Evolutionary conservation across 139 green algal genomes (phyloP).

Genomic region (Chloropicon primus): DNA sequence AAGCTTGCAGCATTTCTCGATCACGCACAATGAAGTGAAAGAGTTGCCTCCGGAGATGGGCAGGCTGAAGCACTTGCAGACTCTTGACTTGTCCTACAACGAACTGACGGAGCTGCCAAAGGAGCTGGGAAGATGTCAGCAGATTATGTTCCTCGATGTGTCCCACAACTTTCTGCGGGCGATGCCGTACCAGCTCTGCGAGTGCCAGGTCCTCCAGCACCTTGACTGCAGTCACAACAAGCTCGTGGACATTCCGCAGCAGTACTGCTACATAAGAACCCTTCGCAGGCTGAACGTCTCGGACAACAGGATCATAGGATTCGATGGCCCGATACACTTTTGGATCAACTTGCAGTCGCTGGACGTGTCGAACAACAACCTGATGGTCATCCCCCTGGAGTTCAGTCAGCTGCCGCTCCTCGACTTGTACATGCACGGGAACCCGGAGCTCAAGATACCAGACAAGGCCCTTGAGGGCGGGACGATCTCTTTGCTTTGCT

Average conservation of each 20-base stretch:
- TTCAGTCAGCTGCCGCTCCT: not conserved
- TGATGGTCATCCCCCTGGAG: not conserved
- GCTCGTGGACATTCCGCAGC: not conserved
- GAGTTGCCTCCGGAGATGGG: slow-evolving; percentile 1
- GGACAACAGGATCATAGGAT: not conserved
- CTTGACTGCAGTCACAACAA: not conserved
- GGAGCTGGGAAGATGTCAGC: slow-evolving; percentile 1
- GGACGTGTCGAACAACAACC: not conserved
- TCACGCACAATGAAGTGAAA: not conserved
- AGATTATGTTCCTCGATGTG: not conserved
- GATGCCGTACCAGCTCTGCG: not conserved
- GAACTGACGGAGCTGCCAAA: slow-evolving; percentile 2
- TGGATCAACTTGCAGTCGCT: not conserved
- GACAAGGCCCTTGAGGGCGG: slow-evolving; percentile 6
- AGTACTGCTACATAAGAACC: not conserved
- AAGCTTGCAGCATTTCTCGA: not conserved
- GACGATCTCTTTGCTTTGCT: slow-evolving; percentile 6
- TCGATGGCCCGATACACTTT: not conserved
- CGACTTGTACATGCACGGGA: slow-evolving; percentile 1
- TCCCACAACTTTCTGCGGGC: slow-evolving; percentile 2
- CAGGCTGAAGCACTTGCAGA: slow-evolving; percentile 1
- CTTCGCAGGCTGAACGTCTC: not conserved
- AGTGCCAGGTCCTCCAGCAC: slow-evolving; percentile 1
- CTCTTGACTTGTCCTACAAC: not conserved
- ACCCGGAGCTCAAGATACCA: not conserved